These are phyloP conservation scores for Phragmites australis DNA, from an alignment of 176 grass and related monocot genomes.

Conservation along the genomic window DNA sequence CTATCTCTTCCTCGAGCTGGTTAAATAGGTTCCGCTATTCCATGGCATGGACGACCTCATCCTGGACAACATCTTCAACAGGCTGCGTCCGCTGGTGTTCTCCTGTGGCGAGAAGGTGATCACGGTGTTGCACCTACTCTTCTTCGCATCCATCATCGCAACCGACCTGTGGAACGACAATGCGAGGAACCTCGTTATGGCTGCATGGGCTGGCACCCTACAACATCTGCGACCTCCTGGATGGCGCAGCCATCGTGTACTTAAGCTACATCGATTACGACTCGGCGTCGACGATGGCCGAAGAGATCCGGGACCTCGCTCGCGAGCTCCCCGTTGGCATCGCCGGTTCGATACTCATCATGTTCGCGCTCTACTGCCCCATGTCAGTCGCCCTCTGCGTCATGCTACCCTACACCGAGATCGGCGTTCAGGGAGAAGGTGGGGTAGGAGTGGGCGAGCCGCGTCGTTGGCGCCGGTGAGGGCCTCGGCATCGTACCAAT, in stretches of 20 bases:
- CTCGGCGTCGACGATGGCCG: constrained; percentile 92
- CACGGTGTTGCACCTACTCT: constrained; percentile 78
- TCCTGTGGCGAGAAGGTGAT: constrained; percentile 94
- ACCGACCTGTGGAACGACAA: constrained; percentile 68
- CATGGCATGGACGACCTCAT: constrained; percentile 95
- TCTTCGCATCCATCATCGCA: constrained; percentile 81
- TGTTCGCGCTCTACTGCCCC: constrained; percentile 83
- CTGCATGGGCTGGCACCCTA: constrained; percentile 74
- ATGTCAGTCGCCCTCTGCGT: constrained; percentile 79
- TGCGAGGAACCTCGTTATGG: constrained; percentile 52
- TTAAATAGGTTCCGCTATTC: constrained; percentile 90
- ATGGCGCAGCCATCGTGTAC: constrained; percentile 88
- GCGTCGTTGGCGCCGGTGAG: constrained; percentile 74
- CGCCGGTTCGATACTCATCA: constrained; percentile 71
- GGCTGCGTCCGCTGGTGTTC: constrained; percentile 79
- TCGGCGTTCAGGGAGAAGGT: constrained; percentile 64
- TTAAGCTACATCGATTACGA: constrained; percentile 98
- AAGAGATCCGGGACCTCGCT: constrained; percentile 77
- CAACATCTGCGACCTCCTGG: constrained; percentile 65
- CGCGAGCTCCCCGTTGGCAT: constrained; percentile 82
- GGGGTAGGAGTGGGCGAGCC: constrained; percentile 75
- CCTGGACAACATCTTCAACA: constrained; percentile 91
- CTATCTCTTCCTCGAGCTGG: constrained; percentile 82
- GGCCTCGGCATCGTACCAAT: constrained; percentile 85
- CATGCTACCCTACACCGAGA: constrained; percentile 83